These are phyloP conservation scores for Knoxia roxburghii DNA, from an alignment of 257 asterid genomes.

Conservation along the genomic window DNA sequence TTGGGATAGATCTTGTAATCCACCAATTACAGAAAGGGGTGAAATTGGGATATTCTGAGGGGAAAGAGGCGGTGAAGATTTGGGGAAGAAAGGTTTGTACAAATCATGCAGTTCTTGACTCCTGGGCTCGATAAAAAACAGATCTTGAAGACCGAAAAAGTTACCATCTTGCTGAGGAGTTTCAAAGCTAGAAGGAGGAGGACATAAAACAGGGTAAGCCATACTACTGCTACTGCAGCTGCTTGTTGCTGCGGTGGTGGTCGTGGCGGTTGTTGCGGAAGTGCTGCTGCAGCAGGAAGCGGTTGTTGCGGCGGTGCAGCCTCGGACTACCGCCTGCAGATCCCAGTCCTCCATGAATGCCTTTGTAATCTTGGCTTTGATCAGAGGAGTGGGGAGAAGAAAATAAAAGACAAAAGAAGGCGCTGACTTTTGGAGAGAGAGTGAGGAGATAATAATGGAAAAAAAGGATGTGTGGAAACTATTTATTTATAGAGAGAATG, in stretches of 20 bases:
- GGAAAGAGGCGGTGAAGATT: slow-evolving; percentile 29
- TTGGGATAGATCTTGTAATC: slow-evolving; percentile 51
- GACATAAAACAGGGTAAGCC: background rate
- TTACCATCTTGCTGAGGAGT: slow-evolving; percentile 31
- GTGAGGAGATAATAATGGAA: slow-evolving; percentile 2
- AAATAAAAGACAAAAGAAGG: slow-evolving; percentile 41
- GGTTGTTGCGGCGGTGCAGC: slow-evolving; percentile 57
- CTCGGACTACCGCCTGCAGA: slow-evolving; percentile 91
- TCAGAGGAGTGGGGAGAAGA: background rate
- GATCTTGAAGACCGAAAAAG: slow-evolving; percentile 40
- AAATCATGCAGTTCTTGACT: slow-evolving; percentile 51
- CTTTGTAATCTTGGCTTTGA: slow-evolving; percentile 28
- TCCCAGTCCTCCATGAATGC: slow-evolving; percentile 96
- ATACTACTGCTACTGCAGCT: background rate
- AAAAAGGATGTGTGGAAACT: slow-evolving; percentile 11
- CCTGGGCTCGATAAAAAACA: slow-evolving; percentile 27
- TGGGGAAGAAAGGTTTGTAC: slow-evolving; percentile 52
- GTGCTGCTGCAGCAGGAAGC: slow-evolving; percentile 29
- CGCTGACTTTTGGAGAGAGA: slow-evolving; percentile 54
- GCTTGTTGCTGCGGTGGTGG: background rate
- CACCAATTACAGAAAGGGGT: slow-evolving; percentile 59
- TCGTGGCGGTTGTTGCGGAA: background rate
- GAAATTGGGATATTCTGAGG: slow-evolving; percentile 41
- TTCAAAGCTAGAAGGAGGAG: slow-evolving; percentile 15
- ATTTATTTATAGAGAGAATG: slow-evolving; percentile 19